Conservation (phyloP, 495 filamentous ascomycete genomes). For the Cenococcum geophilum region DNA sequence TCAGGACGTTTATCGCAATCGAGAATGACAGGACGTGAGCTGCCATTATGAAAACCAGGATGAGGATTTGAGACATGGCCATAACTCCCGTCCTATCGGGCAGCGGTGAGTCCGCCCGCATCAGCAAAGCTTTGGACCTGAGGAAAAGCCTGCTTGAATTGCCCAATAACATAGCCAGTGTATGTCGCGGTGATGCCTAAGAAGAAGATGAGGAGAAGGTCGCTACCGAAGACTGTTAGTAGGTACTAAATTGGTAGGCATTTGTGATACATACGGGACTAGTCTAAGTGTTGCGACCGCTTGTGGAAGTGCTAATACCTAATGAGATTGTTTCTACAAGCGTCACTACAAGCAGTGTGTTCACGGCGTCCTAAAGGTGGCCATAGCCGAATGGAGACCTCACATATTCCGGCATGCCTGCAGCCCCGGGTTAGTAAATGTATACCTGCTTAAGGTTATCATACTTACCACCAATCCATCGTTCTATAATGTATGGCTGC, state of each 20-base stretch:
- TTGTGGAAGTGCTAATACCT: constrained; percentile 35
- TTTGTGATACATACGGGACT: constrained; percentile 23
- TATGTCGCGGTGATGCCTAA: constrained; percentile 67
- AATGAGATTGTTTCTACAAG: constrained; percentile 40
- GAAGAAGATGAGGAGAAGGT: constrained; percentile 51
- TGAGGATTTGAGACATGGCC: constrained; percentile 56
- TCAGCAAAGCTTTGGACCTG: constrained; percentile 69
- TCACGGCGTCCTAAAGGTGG: background rate
- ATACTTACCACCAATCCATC: constrained; percentile 25
- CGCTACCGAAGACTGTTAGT: constrained; percentile 13
- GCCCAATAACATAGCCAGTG: constrained; percentile 70
- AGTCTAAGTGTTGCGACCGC: constrained; percentile 33
- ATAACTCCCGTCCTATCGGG: constrained; percentile 58
- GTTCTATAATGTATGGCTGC: constrained; percentile 27
- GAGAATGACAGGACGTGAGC: constrained; percentile 69
- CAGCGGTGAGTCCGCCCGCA: constrained; percentile 60
- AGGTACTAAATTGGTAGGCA: constrained; percentile 1
- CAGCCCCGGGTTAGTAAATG: background rate
- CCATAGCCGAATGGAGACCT: background rate
- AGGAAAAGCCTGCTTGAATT: constrained; percentile 67
- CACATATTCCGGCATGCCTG: constrained; percentile 17
- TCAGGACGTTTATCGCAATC: constrained; percentile 63
- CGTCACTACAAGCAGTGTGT: constrained; percentile 28
- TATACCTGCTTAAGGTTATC: background rate
- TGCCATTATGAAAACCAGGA: constrained; percentile 70